phyloP scores from a whole-genome alignment of 75 land plant genomes.

The Selaginella moellendorffii region DNA sequence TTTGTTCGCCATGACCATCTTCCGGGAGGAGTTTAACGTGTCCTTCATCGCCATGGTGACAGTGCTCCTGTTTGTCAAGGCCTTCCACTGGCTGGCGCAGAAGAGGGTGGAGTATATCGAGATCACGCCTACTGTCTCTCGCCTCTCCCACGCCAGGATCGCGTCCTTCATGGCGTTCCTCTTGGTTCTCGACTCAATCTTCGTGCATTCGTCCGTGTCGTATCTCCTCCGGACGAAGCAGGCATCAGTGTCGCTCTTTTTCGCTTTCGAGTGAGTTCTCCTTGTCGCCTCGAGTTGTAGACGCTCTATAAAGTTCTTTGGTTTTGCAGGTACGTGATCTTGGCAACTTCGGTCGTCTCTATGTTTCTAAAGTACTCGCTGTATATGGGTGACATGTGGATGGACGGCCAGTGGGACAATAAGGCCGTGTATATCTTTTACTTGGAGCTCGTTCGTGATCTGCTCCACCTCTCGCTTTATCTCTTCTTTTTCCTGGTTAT shows the following conservation, averaged over 20 bases:
- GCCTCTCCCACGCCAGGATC: conserved; percentile 61
- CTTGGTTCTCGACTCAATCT: conserved; percentile 51
- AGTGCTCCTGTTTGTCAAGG: conserved; percentile 59
- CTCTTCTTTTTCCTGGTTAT: conserved; percentile 80
- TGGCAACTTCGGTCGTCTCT: conserved; percentile 83
- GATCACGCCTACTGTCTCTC: conserved; percentile 64
- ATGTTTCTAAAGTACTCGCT: conserved; percentile 78
- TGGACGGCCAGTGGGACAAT: conserved; percentile 99
- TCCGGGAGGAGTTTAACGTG: conserved; percentile 85
- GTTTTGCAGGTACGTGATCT: conserved; percentile 76
- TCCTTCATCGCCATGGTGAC: conserved; percentile 70
- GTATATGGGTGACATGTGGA: conserved; percentile 78
- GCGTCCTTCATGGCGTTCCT: conserved; percentile 70
- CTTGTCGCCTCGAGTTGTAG: too few relatives aligned
- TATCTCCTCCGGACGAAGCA: conserved; percentile 38
- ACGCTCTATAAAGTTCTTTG: too few relatives aligned
- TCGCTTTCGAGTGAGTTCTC: conserved; percentile 76
- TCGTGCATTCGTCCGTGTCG: conserved; percentile 41
- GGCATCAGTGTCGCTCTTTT: conserved; percentile 81
- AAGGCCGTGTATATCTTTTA: conserved; percentile 94
- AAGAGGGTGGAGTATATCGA: conserved; percentile 89
- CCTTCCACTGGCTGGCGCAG: conserved; percentile 87
- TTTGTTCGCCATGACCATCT: conserved; percentile 90
- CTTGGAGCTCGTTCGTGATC: conserved; percentile 86
- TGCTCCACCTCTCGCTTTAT: conserved; percentile 83